Conservation (phyloP, 2,329 filamentous ascomycete genomes). For the Microdochium bolleyi region DNA sequence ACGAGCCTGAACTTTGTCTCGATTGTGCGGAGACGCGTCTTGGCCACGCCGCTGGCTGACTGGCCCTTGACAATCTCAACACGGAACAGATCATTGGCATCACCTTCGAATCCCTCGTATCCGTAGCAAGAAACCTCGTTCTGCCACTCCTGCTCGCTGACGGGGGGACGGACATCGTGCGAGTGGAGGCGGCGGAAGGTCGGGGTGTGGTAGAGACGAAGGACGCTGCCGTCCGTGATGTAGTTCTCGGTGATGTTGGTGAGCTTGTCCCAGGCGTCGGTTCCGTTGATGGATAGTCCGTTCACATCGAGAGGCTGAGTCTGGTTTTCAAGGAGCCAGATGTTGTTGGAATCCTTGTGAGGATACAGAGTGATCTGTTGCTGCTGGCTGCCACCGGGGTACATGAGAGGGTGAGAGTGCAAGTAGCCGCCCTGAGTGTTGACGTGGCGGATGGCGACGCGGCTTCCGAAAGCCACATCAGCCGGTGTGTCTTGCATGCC, state of each 20-base stretch:
- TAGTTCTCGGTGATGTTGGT: conserved; percentile 48
- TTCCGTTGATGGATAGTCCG: conserved; percentile 71
- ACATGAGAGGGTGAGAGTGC: conserved; percentile 96
- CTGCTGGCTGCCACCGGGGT: conserved; percentile 93
- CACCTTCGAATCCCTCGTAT: conserved; percentile 92
- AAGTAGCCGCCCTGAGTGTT: conserved; percentile 98
- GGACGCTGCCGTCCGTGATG: conserved; percentile 70
- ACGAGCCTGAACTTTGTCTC: conserved; percentile 94
- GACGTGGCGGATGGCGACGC: conserved; percentile 79
- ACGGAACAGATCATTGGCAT: conserved; percentile 93
- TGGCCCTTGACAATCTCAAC: conserved; percentile 89
- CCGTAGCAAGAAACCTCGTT: conserved; percentile 96
- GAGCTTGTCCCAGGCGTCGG: conserved; percentile 73
- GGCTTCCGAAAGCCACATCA: conserved; percentile 83
- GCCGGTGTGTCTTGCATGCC: conserved; percentile 91
- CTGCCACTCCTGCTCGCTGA: conserved; percentile 88
- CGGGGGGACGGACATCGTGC: conserved; percentile 81
- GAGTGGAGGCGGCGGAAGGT: conserved; percentile 91
- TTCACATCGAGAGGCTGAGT: conserved; percentile 77
- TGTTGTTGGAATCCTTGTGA: conserved; percentile 97
- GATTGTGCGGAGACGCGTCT: conserved; percentile 83
- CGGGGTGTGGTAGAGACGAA: conserved; percentile 75
- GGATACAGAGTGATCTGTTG: conserved; percentile 98
- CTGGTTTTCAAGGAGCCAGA: conserved; percentile 92
- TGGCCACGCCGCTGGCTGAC: conserved; percentile 71